Evolutionary conservation across 768 basidiomycete species (phyloP), one percentile per base, ranked within the genome.

Genomic region (Leucocoprinus sp.): DNA sequence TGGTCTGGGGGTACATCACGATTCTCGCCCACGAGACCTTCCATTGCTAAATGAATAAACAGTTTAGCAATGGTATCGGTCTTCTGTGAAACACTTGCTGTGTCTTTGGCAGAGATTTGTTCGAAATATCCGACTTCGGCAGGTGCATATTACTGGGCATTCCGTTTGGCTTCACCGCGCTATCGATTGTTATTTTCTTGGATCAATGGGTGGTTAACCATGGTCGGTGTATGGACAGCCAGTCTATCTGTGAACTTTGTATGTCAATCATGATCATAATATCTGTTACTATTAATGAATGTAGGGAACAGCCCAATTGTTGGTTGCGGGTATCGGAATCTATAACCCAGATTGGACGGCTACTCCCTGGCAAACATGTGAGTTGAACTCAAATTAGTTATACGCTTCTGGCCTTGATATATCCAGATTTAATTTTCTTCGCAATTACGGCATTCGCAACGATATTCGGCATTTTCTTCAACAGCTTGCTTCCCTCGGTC

Each of bases 151-250:
- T 80, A 83, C 52, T 84, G 81, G 81, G 74, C 75, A 36, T 82
- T 76, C 52, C 71, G 75, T 37, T 64, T 84, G 7, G 72, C 76
- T 0, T 68, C 78, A 2, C 73, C 78, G 0, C 65, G 63, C 39
- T 70, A 67, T 45, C 66, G 74, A 42, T 60, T 80, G 5, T 52
- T 80, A 7, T 59, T 73, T 2, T 78, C 75, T 12, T 84, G 81
- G 75, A 74, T 83, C 37, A 77, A 78, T 45, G 81, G 82, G 5
- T 84, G 82, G 82, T 60, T 83, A 14, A 78, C 75, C 1, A 65
- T 81, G 54, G 78, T 80, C 22, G 82, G 82, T 19, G 76, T 81
- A 11, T 84, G 81, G 80, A 83, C 76, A 0, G 69, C 78, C 46
- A 73, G 76, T n/a, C 54, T 82, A 28, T 80, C 79, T 8, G 80